Evolutionary conservation across 169 alveolate genomes (phyloP), one percentile per base, ranked within the genome.

Genomic region (Blepharisma undulans): DNA sequence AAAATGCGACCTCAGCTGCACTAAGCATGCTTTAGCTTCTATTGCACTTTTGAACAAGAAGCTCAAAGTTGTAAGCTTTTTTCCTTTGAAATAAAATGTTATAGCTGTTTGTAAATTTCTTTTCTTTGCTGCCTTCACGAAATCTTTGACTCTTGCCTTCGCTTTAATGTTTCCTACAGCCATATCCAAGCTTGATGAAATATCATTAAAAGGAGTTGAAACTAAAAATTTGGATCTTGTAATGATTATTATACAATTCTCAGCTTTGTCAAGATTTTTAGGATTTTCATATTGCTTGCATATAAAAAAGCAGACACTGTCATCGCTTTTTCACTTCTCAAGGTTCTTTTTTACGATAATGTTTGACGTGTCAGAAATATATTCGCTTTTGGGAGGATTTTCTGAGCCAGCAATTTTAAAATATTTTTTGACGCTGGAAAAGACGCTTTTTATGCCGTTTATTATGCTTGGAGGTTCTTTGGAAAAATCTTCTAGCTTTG

Each of bases 11-110:
- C 87, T 33, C 25, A 79, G 22, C 72, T 30, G 87, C 30, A 21
- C 60, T 79, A 79, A 25, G 60, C 87, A 79, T n/a, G 29, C 34
- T 32, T 79, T 79, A 79, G 87, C 87, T 79, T 79, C 87, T 33
- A 25, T 25, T 0, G 87, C 30, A 79, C 34, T 79, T 79, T 33
- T 29, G 10, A 79, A 33, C 25, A 32, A 25, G 34, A 25, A 79
- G 34, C 87, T 30, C 29, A 79, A 79, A 32, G 30, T 33, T 25
- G 10, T 25, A 22, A 2, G 30, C 34, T 32, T 79, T 33, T 22
- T 33, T 4, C 34, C 60, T 79, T 79, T 79, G 27, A 79, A 79
- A 79, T 79, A 79, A 79, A 79, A 79, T n/a, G 87, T 30, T 7
- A 79, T 25, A 0, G 66, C 27, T 25, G 71, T 79, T 30, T 29